Conservation (phyloP, 352 stramenopile genomes). For the Globisporangium paroecandrum region DNA sequence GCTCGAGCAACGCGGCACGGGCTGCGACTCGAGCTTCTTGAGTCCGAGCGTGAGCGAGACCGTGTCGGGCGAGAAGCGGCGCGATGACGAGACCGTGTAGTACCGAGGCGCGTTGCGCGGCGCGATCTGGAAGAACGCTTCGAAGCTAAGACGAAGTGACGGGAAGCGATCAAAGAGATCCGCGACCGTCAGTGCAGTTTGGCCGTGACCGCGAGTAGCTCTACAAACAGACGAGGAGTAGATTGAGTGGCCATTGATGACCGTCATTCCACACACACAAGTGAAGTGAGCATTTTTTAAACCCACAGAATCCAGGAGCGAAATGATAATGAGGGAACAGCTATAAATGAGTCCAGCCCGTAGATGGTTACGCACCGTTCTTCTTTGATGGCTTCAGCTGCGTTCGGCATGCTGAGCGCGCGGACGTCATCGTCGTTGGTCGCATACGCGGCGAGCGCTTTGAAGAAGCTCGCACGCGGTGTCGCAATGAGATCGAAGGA, state of each 20-base stretch:
- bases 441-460: conserved; percentile 57
- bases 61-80: conserved; percentile 42
- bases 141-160: conserved; percentile 61
- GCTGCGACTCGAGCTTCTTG: conserved; percentile 43
- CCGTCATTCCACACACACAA: background rate
- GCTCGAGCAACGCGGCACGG: conserved; percentile 70
- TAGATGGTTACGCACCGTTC: conserved; percentile 27
- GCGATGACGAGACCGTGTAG: conserved; percentile 84
- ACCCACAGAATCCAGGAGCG: background rate
- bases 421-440: conserved; percentile 46
- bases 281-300: background rate
- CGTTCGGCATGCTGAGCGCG: conserved; percentile 42
- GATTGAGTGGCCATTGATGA: background rate
- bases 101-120: conserved; percentile 65
- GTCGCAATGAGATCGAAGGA: conserved; percentile 70
- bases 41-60: conserved; percentile 76
- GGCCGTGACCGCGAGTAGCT: background rate
- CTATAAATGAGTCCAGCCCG: background rate
- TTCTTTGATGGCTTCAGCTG: conserved; percentile 38
- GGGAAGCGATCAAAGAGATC: conserved; percentile 70
- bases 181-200: conserved; percentile 27
- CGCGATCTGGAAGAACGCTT: conserved; percentile 63
- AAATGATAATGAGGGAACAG: conserved; percentile 2
- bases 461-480: conserved; percentile 56
- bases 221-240: background rate